Evolutionary conservation across 495 filamentous ascomycete genomes (phyloP).

Genomic region (Copromyces sp.): DNA sequence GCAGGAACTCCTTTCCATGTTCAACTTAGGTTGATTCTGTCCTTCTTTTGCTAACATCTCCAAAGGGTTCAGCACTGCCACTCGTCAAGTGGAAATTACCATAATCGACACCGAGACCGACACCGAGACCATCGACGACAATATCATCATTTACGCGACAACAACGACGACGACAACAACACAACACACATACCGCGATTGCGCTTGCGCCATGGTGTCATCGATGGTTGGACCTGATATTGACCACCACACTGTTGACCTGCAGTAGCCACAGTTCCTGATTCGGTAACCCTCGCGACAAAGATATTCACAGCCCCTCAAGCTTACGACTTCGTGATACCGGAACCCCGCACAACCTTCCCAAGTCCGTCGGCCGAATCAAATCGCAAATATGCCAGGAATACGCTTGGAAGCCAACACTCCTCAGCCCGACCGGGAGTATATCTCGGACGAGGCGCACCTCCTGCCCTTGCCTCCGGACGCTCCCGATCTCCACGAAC

Average conservation of each 20-base stretch:
- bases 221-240: background rate
- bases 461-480: conserved; percentile 31
- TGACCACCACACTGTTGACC: background rate
- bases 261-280: background rate
- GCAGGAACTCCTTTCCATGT: background rate
- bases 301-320: background rate
- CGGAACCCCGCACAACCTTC: background rate
- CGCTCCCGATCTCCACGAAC: conserved; percentile 50
- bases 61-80: background rate
- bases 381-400: background rate
- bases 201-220: background rate
- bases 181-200: background rate
- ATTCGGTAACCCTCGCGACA: background rate
- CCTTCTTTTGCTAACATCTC: background rate
- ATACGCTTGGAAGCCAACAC: background rate
- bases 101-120: background rate
- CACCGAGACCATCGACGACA: background rate
- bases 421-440: conserved; percentile 13
- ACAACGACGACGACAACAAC: background rate
- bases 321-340: background rate
- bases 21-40: background rate
- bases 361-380: background rate
- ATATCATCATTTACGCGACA: background rate
- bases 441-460: conserved; percentile 38
- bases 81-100: background rate